These are phyloP conservation scores for Paramecium sonneborni DNA, from an alignment of 73 alveolate genomes.

Conservation along the genomic window DNA sequence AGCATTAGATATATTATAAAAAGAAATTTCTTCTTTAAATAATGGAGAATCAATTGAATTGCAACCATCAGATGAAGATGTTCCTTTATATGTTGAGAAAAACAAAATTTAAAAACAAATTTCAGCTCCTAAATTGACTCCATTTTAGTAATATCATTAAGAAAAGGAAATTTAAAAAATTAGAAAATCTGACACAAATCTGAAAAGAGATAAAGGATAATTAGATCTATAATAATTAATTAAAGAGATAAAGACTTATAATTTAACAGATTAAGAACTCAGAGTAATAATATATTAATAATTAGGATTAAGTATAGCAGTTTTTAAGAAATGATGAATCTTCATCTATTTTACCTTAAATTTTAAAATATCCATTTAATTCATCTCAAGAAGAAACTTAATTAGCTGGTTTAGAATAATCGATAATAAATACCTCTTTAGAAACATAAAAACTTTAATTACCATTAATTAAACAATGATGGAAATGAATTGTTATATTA, in stretches of 20 bases:
- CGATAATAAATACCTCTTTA: neutral
- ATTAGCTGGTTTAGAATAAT: slow-evolving; percentile 24
- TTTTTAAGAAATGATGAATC: slow-evolving; percentile 53
- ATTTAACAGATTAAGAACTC: neutral
- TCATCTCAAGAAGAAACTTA: slow-evolving; percentile 20
- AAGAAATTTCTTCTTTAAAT: neutral
- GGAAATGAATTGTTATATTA: neutral
- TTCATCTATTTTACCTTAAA: slow-evolving; percentile 28
- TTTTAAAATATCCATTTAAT: slow-evolving; percentile 26
- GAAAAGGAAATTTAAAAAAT: neutral
- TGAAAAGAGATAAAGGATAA: neutral
- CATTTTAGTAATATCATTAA: slow-evolving; percentile 33
- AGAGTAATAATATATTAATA: neutral
- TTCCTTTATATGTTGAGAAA: neutral
- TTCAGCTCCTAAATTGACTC: slow-evolving; percentile 35
- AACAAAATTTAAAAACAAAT: neutral
- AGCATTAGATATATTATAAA: slow-evolving; percentile 1
- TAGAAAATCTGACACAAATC: neutral
- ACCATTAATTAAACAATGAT: slow-evolving; percentile 30
- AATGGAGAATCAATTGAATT: neutral
- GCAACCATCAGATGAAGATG: neutral
- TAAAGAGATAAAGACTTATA: neutral
- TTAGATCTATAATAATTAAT: slow-evolving; percentile 21
- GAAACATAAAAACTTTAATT: slow-evolving; percentile 35
- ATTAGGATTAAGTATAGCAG: slow-evolving; percentile 44